These are phyloP conservation scores for Forsythia viridissima DNA, from an alignment of 257 asterid species.

Conservation along the genomic window DNA sequence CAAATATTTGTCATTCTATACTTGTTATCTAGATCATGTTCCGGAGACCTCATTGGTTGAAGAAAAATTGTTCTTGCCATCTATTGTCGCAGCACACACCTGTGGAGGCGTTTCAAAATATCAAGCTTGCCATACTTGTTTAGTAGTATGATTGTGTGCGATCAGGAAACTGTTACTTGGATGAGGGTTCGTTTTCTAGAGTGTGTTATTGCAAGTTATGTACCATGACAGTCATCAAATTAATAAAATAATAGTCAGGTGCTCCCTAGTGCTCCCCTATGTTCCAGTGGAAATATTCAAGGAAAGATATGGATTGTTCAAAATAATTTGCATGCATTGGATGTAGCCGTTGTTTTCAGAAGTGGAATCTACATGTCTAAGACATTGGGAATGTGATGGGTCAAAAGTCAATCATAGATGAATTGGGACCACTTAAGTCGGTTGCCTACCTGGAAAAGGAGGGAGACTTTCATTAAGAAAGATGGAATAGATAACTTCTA, in stretches of 20 bases:
- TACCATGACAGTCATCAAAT: neutral
- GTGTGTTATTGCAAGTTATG: neutral
- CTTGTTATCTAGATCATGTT: neutral
- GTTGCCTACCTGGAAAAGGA: neutral
- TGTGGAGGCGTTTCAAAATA: neutral
- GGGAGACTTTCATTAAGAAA: neutral
- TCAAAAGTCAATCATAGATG: neutral
- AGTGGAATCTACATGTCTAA: neutral
- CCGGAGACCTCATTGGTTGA: neutral
- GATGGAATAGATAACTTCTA: neutral
- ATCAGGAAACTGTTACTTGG: neutral
- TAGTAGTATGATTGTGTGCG: neutral
- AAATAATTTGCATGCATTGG: neutral
- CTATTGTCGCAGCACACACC: neutral
- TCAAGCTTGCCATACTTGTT: neutral
- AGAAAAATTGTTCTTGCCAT: constrained; percentile 7
- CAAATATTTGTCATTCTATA: constrained; percentile 9
- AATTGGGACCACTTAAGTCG: neutral
- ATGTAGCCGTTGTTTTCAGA: neutral
- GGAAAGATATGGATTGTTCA: neutral
- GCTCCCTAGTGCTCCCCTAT: neutral
- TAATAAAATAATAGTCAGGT: neutral
- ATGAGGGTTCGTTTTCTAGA: neutral
- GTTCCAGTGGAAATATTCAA: neutral
- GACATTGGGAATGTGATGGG: neutral